phyloP scores from a whole-genome alignment of 768 basidiomycete species.

The Gymnopilus junonius region DNA sequence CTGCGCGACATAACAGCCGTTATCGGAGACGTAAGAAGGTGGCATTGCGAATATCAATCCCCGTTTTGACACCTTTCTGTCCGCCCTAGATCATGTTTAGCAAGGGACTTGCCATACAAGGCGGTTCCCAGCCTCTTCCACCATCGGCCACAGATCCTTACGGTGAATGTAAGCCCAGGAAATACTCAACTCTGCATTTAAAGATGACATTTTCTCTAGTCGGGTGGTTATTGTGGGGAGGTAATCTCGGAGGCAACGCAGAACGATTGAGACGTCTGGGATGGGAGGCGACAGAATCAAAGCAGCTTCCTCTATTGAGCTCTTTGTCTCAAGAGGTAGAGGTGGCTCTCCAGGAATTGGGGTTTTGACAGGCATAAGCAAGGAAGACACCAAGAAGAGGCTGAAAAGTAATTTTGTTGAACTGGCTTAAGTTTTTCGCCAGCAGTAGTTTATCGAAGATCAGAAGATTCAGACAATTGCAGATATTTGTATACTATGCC shows the following conservation, averaged over 20 bases:
- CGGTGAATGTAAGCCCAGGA: constrained; percentile 38
- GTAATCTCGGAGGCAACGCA: constrained; percentile 38
- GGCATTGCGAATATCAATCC: neutral
- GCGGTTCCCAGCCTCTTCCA: constrained; percentile 37
- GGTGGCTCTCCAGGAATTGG: constrained; percentile 19
- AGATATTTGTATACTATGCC: too few relatives aligned
- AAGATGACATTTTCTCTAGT: constrained; percentile 21
- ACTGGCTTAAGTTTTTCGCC: too few relatives aligned
- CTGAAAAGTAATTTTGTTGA: too few relatives aligned
- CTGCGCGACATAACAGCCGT: constrained; percentile 33
- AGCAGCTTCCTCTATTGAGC: constrained; percentile 24
- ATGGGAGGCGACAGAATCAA: constrained; percentile 38
- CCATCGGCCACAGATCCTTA: constrained; percentile 37
- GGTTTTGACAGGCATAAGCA: neutral
- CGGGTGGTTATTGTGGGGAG: constrained; percentile 45
- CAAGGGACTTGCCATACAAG: constrained; percentile 35
- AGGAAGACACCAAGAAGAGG: too few relatives aligned
- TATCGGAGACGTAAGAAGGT: constrained; percentile 40
- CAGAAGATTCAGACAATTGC: too few relatives aligned
- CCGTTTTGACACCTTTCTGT: neutral
- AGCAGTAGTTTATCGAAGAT: too few relatives aligned
- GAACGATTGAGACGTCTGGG: constrained; percentile 41
- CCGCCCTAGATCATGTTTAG: constrained; percentile 33
- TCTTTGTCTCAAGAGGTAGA: constrained; percentile 28
- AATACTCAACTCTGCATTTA: too few relatives aligned